Evolutionary conservation across 2,329 filamentous ascomycete species (phyloP).

Genomic region (Claviceps purpurea): DNA sequence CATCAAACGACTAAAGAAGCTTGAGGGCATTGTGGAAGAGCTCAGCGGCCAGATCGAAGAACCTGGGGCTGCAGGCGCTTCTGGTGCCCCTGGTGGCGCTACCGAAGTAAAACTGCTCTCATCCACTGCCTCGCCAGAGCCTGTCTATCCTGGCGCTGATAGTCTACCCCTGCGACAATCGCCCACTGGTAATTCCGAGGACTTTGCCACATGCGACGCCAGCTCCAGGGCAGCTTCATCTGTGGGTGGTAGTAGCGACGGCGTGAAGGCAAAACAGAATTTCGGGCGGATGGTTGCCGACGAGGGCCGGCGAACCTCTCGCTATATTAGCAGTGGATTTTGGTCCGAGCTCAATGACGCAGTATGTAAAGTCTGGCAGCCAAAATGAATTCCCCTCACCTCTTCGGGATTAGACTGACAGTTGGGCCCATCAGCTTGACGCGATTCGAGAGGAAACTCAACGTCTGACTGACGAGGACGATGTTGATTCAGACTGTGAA

Average conservation of each 20-base stretch:
- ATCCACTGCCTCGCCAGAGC: slow-evolving; percentile 18
- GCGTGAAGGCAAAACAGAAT: slow-evolving; percentile 23
- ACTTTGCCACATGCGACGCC: slow-evolving; percentile 2
- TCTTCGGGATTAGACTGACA: background rate
- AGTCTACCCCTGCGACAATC: slow-evolving; percentile 4
- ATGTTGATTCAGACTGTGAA: slow-evolving; percentile 43
- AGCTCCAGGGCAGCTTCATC: slow-evolving; percentile 15
- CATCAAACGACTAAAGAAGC: slow-evolving; percentile 55
- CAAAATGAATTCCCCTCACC: too few species aligned
- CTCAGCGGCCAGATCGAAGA: slow-evolving; percentile 52
- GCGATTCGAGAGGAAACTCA: slow-evolving; percentile 36
- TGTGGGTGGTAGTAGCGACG: slow-evolving; percentile 21
- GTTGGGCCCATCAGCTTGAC: slow-evolving; percentile 16
- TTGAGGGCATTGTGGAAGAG: slow-evolving; percentile 65
- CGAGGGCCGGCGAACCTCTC: slow-evolving; percentile 51
- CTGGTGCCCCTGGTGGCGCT: slow-evolving; percentile 6
- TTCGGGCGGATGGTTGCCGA: slow-evolving; percentile 60
- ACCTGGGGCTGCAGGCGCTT: slow-evolving; percentile 16
- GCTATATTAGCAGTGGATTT: slow-evolving; percentile 66
- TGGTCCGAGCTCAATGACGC: slow-evolving; percentile 67
- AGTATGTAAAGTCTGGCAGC: slow-evolving; percentile 24
- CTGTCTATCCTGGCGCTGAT: background rate
- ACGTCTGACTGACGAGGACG: slow-evolving; percentile 29
- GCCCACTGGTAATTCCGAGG: slow-evolving; percentile 5
- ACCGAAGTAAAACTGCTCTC: slow-evolving; percentile 18